Evolutionary conservation across 495 filamentous ascomycete species (phyloP).

Genomic region (Talaromyces stipitatus): DNA sequence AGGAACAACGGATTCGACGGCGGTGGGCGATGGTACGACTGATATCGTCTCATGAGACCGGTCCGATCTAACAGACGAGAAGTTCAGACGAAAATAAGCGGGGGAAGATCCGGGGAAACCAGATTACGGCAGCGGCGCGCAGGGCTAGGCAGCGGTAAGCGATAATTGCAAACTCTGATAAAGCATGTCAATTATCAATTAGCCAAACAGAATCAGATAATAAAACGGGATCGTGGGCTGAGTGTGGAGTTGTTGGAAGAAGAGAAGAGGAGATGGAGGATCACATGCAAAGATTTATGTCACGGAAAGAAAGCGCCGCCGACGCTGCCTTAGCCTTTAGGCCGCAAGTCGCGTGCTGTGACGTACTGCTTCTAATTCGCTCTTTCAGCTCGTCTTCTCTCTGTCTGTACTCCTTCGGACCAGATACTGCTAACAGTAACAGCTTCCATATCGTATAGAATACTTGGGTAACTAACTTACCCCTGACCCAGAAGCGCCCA

Average conservation of each 20-base stretch:
- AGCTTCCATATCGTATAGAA: too few species aligned
- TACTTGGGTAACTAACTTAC: neutral
- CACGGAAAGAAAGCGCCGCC: neutral
- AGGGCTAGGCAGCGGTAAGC: neutral
- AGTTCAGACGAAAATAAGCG: neutral
- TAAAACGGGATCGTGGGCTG: neutral
- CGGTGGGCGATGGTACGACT: neutral
- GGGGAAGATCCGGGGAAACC: constrained; percentile 1
- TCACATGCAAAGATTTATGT: constrained; percentile 6
- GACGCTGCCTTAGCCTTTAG: neutral
- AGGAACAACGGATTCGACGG: neutral
- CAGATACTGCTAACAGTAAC: neutral
- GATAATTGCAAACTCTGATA: neutral
- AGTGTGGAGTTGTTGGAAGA: constrained; percentile 3
- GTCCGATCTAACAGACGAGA: neutral
- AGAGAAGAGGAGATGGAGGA: constrained; percentile 15
- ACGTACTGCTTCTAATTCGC: neutral
- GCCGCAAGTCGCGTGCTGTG: neutral
- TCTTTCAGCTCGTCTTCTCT: neutral
- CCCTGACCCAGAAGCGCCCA: neutral
- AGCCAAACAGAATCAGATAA: constrained; percentile 2
- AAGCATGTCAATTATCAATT: neutral
- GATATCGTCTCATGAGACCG: neutral
- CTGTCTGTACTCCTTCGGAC: neutral
- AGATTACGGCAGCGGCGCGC: neutral